Conservation (phyloP, 768 basidiomycete genomes). For the Collybia nuda region DNA sequence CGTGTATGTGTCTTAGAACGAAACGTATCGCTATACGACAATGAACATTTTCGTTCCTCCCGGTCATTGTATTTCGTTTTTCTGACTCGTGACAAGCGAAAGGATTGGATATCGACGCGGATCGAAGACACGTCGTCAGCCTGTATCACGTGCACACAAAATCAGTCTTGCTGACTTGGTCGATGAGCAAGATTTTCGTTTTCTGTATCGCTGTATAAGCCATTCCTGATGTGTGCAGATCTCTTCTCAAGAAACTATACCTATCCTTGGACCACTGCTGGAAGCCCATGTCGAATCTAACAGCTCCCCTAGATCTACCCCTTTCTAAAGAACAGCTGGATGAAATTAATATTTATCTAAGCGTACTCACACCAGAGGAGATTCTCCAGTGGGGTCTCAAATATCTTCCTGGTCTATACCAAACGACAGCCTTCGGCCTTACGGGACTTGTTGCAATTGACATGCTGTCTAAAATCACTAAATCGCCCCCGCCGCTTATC, state of each 20-base stretch:
- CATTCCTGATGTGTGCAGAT: constrained; percentile 3
- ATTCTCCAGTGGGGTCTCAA: constrained; percentile 85
- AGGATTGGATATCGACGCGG: no score
- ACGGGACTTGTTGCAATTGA: constrained; percentile 93
- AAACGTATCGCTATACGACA: no score
- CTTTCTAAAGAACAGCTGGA: constrained; percentile 57
- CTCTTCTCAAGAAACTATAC: constrained; percentile 4
- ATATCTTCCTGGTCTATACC: constrained; percentile 77
- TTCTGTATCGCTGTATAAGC: constrained; percentile 4
- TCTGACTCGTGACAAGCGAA: no score
- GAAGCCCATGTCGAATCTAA: constrained; percentile 2
- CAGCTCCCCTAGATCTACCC: constrained; percentile 54
- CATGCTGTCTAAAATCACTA: constrained; percentile 86
- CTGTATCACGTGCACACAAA: constrained; percentile 10
- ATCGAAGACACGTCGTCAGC: neutral
- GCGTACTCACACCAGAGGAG: constrained; percentile 71
- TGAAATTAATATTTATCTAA: constrained; percentile 74
- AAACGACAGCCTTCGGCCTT: constrained; percentile 96
- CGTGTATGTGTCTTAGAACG: no score
- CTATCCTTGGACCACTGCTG: constrained; percentile 8
- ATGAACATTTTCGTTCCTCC: no score
- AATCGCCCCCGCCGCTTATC: constrained; percentile 76
- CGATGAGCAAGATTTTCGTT: constrained; percentile 10
- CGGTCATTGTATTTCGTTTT: no score
- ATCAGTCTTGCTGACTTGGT: neutral